A percentile compares a stretch with the other conserved stretches of the same genome.
phyloP scores from a whole-genome alignment of 129 eudicot species.

The Cynara cardunculus region DNA sequence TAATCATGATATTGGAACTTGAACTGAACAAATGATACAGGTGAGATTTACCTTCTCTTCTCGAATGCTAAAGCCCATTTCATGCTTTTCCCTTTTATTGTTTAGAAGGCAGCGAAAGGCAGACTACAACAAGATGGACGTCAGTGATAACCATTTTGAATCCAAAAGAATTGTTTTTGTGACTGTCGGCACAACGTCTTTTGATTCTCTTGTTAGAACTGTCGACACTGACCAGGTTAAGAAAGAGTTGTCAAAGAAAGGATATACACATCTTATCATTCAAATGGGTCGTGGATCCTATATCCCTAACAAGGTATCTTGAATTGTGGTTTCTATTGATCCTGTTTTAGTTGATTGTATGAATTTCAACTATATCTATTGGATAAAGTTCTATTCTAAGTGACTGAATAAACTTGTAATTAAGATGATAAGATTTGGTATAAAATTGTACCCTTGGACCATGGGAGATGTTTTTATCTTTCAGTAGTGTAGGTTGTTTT shows the following conservation, averaged over 20 bases:
- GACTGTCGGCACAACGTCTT: slow-evolving; percentile 91
- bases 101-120: slow-evolving; percentile 3
- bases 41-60: not conserved
- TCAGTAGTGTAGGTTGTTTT: too few species aligned
- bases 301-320: slow-evolving; percentile 70
- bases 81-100: not conserved
- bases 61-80: slow-evolving; percentile 1
- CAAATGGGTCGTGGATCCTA: slow-evolving; percentile 97
- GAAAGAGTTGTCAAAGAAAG: slow-evolving; percentile 58
- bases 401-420: not conserved
- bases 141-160: slow-evolving; percentile 12
- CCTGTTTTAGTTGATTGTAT: not conserved
- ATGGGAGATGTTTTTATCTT: too few species aligned
- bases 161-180: slow-evolving; percentile 68
- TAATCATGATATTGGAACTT: not conserved
- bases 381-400: not conserved
- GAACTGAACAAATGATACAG: not conserved
- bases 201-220: slow-evolving; percentile 78
- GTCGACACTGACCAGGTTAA: slow-evolving; percentile 64
- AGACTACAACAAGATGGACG: slow-evolving; percentile 37
- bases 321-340: not conserved
- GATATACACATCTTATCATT: slow-evolving; percentile 82
- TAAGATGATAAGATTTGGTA: too few species aligned
- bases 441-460: too few species aligned
- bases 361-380: not conserved